Evolutionary conservation across 202 grass and related monocot genomes (phyloP).

Genomic region (Panicum virgatum): DNA sequence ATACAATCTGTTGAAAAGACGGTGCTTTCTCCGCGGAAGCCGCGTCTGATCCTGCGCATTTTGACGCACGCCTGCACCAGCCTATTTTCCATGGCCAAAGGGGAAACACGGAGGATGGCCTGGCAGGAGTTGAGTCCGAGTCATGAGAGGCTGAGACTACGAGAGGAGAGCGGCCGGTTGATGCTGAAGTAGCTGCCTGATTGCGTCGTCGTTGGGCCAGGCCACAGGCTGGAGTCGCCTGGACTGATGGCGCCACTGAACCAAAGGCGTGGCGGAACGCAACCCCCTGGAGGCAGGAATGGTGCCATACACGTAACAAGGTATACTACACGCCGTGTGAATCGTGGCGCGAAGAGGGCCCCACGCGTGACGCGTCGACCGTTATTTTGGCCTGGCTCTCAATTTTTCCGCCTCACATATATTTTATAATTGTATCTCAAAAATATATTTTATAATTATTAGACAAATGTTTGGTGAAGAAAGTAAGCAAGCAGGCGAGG

Average conservation of each 20-base stretch:
- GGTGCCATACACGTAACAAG: not conserved
- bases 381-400: not conserved
- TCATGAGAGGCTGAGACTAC: not conserved
- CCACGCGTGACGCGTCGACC: not conserved
- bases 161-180: not conserved
- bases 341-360: not conserved
- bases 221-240: not conserved
- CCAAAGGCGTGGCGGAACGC: not conserved
- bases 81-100: constrained; percentile 8
- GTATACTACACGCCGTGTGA: not conserved
- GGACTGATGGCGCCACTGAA: constrained; percentile 27
- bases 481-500: not conserved
- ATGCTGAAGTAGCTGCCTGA: constrained; percentile 26
- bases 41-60: not conserved
- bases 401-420: not conserved
- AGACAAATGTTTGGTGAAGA: not conserved
- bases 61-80: constrained; percentile 8
- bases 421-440: not conserved
- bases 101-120: not conserved
- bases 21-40: not conserved
- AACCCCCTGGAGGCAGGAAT: not conserved
- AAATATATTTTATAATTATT: not conserved
- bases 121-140: constrained; percentile 38
- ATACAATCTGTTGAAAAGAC: not conserved
- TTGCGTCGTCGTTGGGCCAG: constrained; percentile 1